Conservation (phyloP, 208 protist genomes). For the Acanthamoeba lugdunensis region DNA sequence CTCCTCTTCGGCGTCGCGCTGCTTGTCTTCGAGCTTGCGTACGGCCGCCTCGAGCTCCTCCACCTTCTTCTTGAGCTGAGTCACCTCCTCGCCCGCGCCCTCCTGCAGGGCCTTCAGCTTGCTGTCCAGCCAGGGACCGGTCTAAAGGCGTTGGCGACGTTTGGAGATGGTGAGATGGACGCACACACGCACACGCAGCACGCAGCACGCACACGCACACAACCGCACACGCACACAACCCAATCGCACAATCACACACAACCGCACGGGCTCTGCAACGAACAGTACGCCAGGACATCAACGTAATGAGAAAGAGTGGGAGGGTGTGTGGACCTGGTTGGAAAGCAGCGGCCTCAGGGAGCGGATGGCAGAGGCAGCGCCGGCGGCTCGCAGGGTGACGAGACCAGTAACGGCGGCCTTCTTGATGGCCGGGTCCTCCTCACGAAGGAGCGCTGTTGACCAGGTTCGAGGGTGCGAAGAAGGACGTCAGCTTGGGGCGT, state of each 20-base stretch:
- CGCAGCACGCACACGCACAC: too few relatives aligned
- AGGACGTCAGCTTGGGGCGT: neutral
- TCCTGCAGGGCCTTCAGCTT: slow-evolving; percentile 11
- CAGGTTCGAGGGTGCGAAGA: neutral
- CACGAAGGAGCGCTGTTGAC: neutral
- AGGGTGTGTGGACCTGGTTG: neutral
- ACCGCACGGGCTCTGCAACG: neutral
- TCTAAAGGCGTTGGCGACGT: neutral
- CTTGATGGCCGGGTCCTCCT: slow-evolving; percentile 29
- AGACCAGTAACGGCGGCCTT: neutral
- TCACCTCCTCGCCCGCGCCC: slow-evolving; percentile 15
- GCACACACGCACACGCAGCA: too few relatives aligned
- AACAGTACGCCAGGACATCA: neutral
- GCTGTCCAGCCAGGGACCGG: slow-evolving; percentile 23
- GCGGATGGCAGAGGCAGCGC: neutral
- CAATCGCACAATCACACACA: too few relatives aligned
- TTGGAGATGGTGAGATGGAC: too few relatives aligned
- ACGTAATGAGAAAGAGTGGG: neutral
- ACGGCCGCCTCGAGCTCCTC: slow-evolving; percentile 30
- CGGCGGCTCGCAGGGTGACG: neutral
- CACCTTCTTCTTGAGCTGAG: slow-evolving; percentile 37
- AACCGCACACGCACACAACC: too few relatives aligned
- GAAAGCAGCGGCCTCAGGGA: slow-evolving; percentile 16
- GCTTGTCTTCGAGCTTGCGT: slow-evolving; percentile 34
- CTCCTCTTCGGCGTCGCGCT: neutral